Evolutionary conservation across 129 eudicot species (phyloP), one percentile per base, ranked within the genome.

Genomic region (Silybum marianum): DNA sequence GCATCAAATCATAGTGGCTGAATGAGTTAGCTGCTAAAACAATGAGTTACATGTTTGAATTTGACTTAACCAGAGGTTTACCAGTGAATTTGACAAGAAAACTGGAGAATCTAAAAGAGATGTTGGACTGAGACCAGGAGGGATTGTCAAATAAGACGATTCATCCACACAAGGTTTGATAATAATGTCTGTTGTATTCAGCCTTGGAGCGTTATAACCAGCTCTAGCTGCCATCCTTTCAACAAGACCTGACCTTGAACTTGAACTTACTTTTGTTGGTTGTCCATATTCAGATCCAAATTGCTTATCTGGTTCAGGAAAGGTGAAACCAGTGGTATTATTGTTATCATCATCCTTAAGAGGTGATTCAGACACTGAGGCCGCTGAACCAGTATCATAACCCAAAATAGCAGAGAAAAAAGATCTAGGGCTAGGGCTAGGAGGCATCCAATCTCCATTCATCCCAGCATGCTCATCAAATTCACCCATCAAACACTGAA

Each of bases 41-140:
- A 78, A 68, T 39, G 6, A 16, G 16, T 9, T 23, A 77, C 5
- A 32, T 19, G 3, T 44, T 58, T 0, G 7, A 80, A 22, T 30
- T 24, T 0, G 9, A 51, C 19, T 18, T 71, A 3, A 34, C 16
- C 23, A 21, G 19, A 70, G 44, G 9, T 76, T 82, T 83, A 91
- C 96, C 93, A 82, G 81, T 11, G 93, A 87, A 86, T 91, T 91
- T 0, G 90, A 80, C 81, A 91, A 87, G 73, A 89, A 91, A 87
- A 91, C 90, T n/a, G 96, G 96, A 24, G 96, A 89, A 63, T 91
- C 93, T 9, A 91, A 88, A 80, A 91, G 86, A 68, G 83, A 70
- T 24, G 91, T 85, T 72, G 96, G 96, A 65, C 93, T 89, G 22
- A 89, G 90, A 46, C 91, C 96, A 44, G 91, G 88, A 79, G 96